phyloP scores from a whole-genome alignment of 495 filamentous ascomycete species.

The Penicillium soppii region DNA sequence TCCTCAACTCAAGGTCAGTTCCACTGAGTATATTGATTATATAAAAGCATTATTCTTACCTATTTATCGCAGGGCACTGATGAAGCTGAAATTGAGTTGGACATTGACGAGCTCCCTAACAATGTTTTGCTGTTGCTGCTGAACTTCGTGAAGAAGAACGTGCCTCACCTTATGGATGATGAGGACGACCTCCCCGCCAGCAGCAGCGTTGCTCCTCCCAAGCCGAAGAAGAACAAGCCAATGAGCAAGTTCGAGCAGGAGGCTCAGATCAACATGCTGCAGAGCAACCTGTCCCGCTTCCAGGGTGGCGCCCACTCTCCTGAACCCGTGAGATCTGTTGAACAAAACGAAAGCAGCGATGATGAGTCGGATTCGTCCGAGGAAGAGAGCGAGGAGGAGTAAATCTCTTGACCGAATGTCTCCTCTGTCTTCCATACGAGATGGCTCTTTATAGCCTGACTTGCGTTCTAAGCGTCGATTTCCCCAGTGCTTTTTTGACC shows the following conservation, averaged over 20 bases:
- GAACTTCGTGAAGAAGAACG: conserved; percentile 69
- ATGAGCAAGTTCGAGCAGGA: conserved; percentile 97
- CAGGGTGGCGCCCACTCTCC: conserved; percentile 42
- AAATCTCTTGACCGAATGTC: conserved; percentile 13
- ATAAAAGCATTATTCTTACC: conserved; percentile 14
- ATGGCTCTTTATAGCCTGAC: conserved; percentile 16
- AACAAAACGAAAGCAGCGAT: conserved; percentile 50
- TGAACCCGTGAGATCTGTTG: conserved; percentile 43
- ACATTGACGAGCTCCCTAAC: conserved; percentile 80
- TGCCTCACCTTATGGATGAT: conserved; percentile 53
- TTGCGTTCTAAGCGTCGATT: conserved; percentile 30
- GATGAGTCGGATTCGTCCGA: conserved; percentile 51
- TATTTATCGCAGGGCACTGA: conserved; percentile 54
- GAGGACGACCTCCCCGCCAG: conserved; percentile 45
- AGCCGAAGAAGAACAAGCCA: conserved; percentile 97
- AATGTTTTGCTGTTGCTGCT: conserved; percentile 74
- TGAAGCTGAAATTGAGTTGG: conserved; percentile 84
- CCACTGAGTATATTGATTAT: conserved; percentile 2
- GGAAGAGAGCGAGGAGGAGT: conserved; percentile 58
- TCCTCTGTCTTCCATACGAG: not conserved
- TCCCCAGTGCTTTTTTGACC: not conserved
- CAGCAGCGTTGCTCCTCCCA: conserved; percentile 53
- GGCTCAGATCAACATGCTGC: conserved; percentile 76
- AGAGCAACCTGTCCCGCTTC: conserved; percentile 54
- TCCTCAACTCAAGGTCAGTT: conserved; percentile 64